Evolutionary conservation across 768 basidiomycete species (phyloP).

Genomic region (Leccinum ochraceum): DNA sequence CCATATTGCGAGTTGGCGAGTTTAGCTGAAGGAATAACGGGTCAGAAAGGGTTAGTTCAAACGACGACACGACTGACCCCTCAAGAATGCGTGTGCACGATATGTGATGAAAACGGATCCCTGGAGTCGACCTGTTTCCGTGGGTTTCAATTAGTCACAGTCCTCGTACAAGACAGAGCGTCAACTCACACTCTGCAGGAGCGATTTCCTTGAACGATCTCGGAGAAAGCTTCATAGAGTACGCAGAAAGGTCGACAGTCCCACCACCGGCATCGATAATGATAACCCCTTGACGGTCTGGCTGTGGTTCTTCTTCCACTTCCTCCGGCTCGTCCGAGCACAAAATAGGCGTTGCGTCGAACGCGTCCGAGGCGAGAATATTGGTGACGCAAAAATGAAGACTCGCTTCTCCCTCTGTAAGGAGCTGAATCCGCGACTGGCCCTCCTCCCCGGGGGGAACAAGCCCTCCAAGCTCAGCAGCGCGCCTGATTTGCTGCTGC

Average conservation of each 20-base stretch:
- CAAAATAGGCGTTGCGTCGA: slow-evolving; percentile 12
- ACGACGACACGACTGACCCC: slow-evolving; percentile 21
- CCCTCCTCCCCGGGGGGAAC: slow-evolving; percentile 41
- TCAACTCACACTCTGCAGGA: slow-evolving; percentile 32
- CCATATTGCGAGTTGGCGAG: slow-evolving; percentile 32
- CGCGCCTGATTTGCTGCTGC: slow-evolving; percentile 53
- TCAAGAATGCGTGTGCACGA: slow-evolving; percentile 33
- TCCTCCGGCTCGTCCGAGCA: slow-evolving; percentile 22
- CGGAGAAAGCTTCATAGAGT: slow-evolving; percentile 40
- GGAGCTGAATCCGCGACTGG: slow-evolving; percentile 46
- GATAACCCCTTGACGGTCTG: slow-evolving; percentile 36
- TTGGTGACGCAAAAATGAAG: slow-evolving; percentile 52
- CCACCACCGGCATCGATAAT: slow-evolving; percentile 53
- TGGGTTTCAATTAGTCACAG: neutral
- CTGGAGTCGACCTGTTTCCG: slow-evolving; percentile 36
- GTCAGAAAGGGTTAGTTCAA: neutral
- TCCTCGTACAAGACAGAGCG: too few relatives aligned
- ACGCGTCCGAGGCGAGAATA: slow-evolving; percentile 37
- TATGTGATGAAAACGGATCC: slow-evolving; percentile 40
- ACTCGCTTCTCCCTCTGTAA: slow-evolving; percentile 63
- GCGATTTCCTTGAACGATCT: slow-evolving; percentile 39
- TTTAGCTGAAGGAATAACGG: slow-evolving; percentile 18
- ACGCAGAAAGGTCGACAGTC: slow-evolving; percentile 42
- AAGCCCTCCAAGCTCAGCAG: slow-evolving; percentile 50
- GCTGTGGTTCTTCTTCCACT: slow-evolving; percentile 7